Conservation (phyloP, 2,329 filamentous ascomycete species). For the Xylariaceae sp. region DNA sequence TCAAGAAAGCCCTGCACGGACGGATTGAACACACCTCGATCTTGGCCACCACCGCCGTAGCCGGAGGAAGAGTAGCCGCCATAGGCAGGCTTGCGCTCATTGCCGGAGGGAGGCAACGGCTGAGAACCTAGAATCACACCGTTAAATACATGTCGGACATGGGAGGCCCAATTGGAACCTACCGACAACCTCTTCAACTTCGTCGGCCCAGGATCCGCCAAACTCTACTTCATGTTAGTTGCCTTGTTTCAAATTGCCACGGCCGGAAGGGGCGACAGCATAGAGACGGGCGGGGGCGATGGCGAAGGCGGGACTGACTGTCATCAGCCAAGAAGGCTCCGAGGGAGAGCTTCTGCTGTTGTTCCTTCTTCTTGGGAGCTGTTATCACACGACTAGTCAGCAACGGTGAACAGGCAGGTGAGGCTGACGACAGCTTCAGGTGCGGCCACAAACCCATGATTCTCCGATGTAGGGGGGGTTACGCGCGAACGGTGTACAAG, state of each 20-base stretch:
- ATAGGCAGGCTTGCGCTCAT: conserved; percentile 25
- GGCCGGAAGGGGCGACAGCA: background rate
- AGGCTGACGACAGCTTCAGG: conserved; percentile 15
- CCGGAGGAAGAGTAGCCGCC: conserved; percentile 15
- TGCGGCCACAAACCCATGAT: conserved; percentile 51
- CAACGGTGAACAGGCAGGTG: conserved; percentile 15
- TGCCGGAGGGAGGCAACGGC: conserved; percentile 43
- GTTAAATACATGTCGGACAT: conserved; percentile 5
- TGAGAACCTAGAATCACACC: conserved; percentile 43
- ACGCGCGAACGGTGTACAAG: conserved; percentile 24
- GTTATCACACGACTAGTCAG: conserved; percentile 39
- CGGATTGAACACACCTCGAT: conserved; percentile 35
- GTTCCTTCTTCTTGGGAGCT: conserved; percentile 91
- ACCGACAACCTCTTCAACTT: conserved; percentile 89
- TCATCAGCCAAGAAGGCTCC: conserved; percentile 91
- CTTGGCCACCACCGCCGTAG: conserved; percentile 21
- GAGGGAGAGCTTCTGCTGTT: conserved; percentile 91
- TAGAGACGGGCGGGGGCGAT: conserved; percentile 6
- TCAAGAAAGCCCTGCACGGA: too few relatives aligned
- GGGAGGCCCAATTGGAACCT: conserved; percentile 39
- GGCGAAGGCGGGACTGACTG: conserved; percentile 55
- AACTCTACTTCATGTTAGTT: conserved; percentile 36
- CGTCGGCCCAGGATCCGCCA: conserved; percentile 93
- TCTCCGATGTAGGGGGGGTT: conserved; percentile 45
- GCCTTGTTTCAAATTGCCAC: background rate